These are phyloP conservation scores for Emydomyces testavorans DNA, from an alignment of 2,329 filamentous ascomycete species.

Conservation along the genomic window DNA sequence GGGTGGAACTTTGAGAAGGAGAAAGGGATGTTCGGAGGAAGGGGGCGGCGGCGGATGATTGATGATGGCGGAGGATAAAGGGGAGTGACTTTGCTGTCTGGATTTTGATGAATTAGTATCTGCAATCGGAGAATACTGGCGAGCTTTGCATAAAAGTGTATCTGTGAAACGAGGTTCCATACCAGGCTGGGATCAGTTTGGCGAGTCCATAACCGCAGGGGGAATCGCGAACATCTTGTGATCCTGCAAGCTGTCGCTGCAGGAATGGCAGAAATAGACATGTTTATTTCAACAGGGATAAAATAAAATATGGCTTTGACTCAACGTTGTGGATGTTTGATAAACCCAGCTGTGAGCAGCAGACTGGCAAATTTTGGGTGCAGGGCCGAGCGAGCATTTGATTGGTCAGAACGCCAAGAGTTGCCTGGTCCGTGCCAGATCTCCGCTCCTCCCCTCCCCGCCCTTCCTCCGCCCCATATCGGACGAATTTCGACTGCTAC, in stretches of 20 bases:
- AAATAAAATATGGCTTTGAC: too few relatives aligned
- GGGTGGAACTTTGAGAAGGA: constrained; percentile 19
- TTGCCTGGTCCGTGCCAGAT: not conserved
- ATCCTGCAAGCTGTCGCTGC: not conserved
- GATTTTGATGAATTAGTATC: constrained; percentile 11
- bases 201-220: not conserved
- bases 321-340: too few relatives aligned
- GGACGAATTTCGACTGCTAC: too few relatives aligned
- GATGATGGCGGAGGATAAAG: not conserved
- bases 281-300: not conserved
- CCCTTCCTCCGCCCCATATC: not conserved
- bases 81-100: not conserved
- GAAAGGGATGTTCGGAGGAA: constrained; percentile 7
- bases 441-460: not conserved
- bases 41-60: constrained; percentile 13
- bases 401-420: constrained; percentile 4
- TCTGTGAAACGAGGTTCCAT: constrained; percentile 15
- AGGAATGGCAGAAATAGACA: not conserved
- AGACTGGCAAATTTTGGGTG: not conserved
- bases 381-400: not conserved
- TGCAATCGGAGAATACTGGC: not conserved
- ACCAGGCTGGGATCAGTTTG: not conserved
- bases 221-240: not conserved
- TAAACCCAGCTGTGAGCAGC: too few relatives aligned
- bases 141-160: constrained; percentile 7